Evolutionary conservation across 2,329 filamentous ascomycete genomes (phyloP), one percentile per base, ranked within the genome.

Genomic region (Volutella citrinella): DNA sequence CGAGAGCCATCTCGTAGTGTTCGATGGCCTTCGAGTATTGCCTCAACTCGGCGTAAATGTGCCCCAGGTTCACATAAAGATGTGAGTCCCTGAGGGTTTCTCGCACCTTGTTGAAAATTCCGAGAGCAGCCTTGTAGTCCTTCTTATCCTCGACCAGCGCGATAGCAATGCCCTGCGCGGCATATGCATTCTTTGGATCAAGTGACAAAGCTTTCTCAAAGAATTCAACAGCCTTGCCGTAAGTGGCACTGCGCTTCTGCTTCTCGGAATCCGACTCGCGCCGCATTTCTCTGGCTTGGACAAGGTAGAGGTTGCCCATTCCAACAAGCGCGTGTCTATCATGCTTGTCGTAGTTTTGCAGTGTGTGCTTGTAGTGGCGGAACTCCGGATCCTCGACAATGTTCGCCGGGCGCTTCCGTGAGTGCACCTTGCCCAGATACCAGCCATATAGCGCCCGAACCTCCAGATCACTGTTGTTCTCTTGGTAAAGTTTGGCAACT

Each of bases 171-270:
- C 94, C 93, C 58, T 98, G 93, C 3, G 93, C 93, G 7, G 94
- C 94, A 59, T 95, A 95, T 1, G 93, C 91, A 50, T 97, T 98
- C 66, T 84, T 89, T 1, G 89, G 82, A 54, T 98, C 93, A n/a
- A 98, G 70, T 44, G 94, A 88, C 15, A 98, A 70, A 5, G 91
- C 91, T 66, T 98, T 98, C 59, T 97, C 93, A 52, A 96, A 98
- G 64, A 98, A 98, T 58, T 98, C 94, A 10, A 97, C 90, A 0
- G 93, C 90, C 48, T 91, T 89, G 57, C 82, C 80, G 57, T 97
- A 98, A 42, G 81, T 84, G 49, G 84, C 86, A 37, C 83, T 85
- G 33, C 90, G 82, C 68, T 94, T 95, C 52, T 95, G 85, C 64
- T 87, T 95, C 40, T 98, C 91, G 40, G 81, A 74, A 8, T 97